A percentile compares a stretch with the other conserved stretches of the same genome.
Conservation (phyloP, 2,329 filamentous ascomycete genomes). For the Lachnellula cervina region DNA sequence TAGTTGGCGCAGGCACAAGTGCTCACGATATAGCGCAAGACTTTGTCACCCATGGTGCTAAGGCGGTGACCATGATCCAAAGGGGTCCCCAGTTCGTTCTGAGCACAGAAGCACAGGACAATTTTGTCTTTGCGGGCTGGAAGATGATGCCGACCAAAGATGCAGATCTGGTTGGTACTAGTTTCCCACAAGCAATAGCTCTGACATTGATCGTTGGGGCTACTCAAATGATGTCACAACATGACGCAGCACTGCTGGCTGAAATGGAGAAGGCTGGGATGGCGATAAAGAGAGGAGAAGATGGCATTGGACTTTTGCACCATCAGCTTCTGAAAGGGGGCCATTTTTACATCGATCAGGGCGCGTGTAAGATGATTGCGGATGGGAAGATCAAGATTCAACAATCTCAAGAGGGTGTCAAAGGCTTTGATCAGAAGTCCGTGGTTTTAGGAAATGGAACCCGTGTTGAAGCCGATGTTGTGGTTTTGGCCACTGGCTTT, state of each 20-base stretch:
- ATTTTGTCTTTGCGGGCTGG: background rate
- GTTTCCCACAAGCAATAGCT: constrained; percentile 26
- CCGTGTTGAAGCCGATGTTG: background rate
- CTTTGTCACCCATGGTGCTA: background rate
- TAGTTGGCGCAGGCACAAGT: background rate
- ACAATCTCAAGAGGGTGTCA: background rate
- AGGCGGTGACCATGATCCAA: background rate
- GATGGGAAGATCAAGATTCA: constrained; percentile 27
- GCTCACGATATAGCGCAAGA: background rate
- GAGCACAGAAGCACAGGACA: background rate
- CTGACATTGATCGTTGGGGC: constrained; percentile 35
- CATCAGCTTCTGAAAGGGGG: constrained; percentile 37
- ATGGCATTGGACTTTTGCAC: constrained; percentile 34
- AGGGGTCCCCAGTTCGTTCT: background rate
- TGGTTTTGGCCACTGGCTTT: background rate
- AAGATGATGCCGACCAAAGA: background rate
- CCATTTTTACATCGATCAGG: constrained; percentile 41
- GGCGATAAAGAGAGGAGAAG: constrained; percentile 32
- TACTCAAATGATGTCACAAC: constrained; percentile 37
- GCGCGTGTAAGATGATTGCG: constrained; percentile 35
- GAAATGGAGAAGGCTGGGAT: constrained; percentile 45
- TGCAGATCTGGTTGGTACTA: background rate
- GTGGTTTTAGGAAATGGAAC: background rate
- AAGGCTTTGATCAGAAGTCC: background rate
- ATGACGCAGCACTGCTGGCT: constrained; percentile 38